Evolutionary conservation across 345 rosid genomes (phyloP).

Genomic region (Boechera divaricarpa): DNA sequence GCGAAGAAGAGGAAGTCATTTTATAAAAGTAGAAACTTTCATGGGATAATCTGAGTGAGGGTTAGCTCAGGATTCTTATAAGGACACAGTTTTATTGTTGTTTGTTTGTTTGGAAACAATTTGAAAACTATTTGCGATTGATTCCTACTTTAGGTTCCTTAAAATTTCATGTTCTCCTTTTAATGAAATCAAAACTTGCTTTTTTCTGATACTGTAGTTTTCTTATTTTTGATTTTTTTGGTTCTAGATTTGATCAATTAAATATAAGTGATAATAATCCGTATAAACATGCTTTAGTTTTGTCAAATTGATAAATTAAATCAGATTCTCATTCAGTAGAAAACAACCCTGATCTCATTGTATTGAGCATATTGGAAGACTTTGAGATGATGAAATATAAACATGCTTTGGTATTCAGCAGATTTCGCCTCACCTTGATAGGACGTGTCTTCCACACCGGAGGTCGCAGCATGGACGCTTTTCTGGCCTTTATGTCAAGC

Average conservation of each 20-base stretch:
- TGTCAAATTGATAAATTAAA: no score
- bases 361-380: no score
- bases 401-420: no score
- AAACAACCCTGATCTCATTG: no score
- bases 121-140: slow-evolving; percentile 34
- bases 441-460: no score
- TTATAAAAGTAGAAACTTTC: slow-evolving; percentile 33
- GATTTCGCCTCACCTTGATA: no score
- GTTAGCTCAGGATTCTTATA: slow-evolving; percentile 68
- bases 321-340: no score
- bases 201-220: neutral
- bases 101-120: slow-evolving; percentile 64
- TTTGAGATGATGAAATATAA: no score
- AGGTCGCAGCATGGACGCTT: no score
- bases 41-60: slow-evolving; percentile 62
- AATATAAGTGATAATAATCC: no score
- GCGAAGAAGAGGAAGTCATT: slow-evolving; percentile 19
- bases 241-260: neutral
- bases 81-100: slow-evolving; percentile 60
- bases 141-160: neutral
- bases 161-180: neutral
- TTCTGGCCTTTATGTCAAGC: no score
- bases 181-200: neutral
- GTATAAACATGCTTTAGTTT: no score
- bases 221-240: neutral